Evolutionary conservation across 495 filamentous ascomycete species (phyloP).

Genomic region (Aspergillus steynii): DNA sequence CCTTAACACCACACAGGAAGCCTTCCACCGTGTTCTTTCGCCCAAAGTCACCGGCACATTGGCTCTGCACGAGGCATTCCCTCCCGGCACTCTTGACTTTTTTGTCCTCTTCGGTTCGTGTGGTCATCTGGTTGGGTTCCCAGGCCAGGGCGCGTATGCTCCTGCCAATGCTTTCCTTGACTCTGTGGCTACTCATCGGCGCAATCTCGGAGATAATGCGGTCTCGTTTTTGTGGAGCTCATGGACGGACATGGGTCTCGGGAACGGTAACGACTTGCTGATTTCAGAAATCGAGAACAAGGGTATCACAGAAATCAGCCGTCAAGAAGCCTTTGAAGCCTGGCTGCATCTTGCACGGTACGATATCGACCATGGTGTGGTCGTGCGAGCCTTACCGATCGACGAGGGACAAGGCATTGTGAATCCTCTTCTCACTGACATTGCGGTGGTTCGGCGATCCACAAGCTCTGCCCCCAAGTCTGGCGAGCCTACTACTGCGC

Average conservation of each 20-base stretch:
- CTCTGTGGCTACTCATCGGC: constrained; percentile 32
- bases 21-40: constrained; percentile 34
- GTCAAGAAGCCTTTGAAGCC: constrained; percentile 44
- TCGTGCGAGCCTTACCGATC: constrained; percentile 28
- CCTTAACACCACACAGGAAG: constrained; percentile 32
- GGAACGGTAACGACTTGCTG: constrained; percentile 39
- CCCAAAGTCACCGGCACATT: constrained; percentile 46
- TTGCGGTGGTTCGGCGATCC: constrained; percentile 23
- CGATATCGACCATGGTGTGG: constrained; percentile 38
- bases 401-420: constrained; percentile 28
- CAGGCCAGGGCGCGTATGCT: constrained; percentile 38
- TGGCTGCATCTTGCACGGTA: constrained; percentile 38
- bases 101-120: constrained; percentile 41
- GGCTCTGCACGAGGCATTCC: constrained; percentile 38
- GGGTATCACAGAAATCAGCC: constrained; percentile 44
- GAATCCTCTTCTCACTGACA: constrained; percentile 31
- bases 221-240: constrained; percentile 44
- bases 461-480: constrained; percentile 1
- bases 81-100: constrained; percentile 33
- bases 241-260: constrained; percentile 48
- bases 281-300: constrained; percentile 39
- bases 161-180: constrained; percentile 41
- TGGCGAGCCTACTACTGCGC: neutral
- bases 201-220: constrained; percentile 35
- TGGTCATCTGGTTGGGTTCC: constrained; percentile 36